Conservation (phyloP, 208 protist genomes). For the Herpetomonas samuelpessoai region DNA sequence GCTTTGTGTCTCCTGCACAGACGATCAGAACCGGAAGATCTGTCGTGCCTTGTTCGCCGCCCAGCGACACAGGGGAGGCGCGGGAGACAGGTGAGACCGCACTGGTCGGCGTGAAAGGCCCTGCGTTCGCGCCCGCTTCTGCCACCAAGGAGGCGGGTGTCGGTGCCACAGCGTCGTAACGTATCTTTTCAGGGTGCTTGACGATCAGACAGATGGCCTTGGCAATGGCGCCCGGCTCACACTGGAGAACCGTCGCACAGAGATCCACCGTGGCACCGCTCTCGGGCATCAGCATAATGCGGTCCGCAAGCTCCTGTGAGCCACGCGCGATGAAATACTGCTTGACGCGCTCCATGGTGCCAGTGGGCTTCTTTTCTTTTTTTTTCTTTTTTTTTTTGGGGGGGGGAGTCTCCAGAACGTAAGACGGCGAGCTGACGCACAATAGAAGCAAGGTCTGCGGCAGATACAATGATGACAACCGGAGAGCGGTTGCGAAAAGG, state of each 20-base stretch:
- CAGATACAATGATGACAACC: no score
- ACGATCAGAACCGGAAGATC: neutral
- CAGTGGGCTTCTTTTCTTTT: no score
- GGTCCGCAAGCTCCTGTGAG: neutral
- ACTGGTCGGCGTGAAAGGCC: neutral
- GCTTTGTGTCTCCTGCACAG: neutral
- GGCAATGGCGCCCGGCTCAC: neutral
- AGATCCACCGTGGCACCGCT: neutral
- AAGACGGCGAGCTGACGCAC: no score
- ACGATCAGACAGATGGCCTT: neutral
- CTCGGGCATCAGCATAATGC: neutral
- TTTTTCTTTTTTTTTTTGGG: no score
- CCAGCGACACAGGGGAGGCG: neutral
- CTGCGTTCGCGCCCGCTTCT: no score
- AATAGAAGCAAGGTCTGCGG: no score
- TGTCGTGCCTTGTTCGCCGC: no score
- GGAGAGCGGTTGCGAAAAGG: no score
- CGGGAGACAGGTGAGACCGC: no score
- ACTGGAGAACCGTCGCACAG: neutral
- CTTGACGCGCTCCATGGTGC: neutral
- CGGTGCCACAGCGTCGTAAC: neutral
- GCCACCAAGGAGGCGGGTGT: neutral
- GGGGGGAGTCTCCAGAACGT: no score
- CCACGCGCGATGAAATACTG: neutral
- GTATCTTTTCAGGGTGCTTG: neutral